A percentile compares a stretch with the other conserved stretches of the same genome.
phyloP scores from a whole-genome alignment of 2,329 filamentous ascomycete species.

The Claviceps lovelessii region DNA sequence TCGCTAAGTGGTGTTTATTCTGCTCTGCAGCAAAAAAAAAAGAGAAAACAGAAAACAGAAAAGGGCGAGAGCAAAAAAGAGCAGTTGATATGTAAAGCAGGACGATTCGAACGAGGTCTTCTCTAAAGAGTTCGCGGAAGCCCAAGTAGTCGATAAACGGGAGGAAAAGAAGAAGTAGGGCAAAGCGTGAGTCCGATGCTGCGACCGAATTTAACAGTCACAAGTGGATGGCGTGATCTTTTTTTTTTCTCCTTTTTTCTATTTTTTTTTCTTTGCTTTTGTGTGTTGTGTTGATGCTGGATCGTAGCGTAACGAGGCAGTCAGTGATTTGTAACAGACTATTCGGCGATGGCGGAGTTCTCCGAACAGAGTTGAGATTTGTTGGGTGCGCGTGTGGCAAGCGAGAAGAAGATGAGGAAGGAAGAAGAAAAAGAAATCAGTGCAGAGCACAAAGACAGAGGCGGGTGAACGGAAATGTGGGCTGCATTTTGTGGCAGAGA shows the following conservation, averaged over 20 bases:
- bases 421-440: constrained; percentile 3
- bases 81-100: background rate
- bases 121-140: background rate
- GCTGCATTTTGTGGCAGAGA: constrained; percentile 9
- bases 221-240: background rate
- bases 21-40: constrained; percentile 2
- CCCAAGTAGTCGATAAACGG: background rate
- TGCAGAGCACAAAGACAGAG: constrained; percentile 6
- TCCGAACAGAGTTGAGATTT: constrained; percentile 3
- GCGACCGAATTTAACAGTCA: constrained; percentile 9
- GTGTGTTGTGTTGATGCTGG: background rate
- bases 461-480: constrained; percentile 1
- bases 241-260: background rate
- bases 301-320: background rate
- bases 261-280: background rate
- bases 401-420: constrained; percentile 1
- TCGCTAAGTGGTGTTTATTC: constrained; percentile 16
- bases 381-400: constrained; percentile 2
- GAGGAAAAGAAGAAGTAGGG: background rate
- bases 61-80: background rate
- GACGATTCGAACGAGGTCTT: background rate
- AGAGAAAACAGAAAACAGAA: background rate
- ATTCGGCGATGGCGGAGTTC: constrained; percentile 1
- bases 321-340: background rate
- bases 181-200: constrained; percentile 4